A percentile compares a stretch with the other conserved stretches of the same genome.
Evolutionary conservation across 192 early-diverging fungal species (phyloP).

Genomic region (Backusella parvicylindrica): DNA sequence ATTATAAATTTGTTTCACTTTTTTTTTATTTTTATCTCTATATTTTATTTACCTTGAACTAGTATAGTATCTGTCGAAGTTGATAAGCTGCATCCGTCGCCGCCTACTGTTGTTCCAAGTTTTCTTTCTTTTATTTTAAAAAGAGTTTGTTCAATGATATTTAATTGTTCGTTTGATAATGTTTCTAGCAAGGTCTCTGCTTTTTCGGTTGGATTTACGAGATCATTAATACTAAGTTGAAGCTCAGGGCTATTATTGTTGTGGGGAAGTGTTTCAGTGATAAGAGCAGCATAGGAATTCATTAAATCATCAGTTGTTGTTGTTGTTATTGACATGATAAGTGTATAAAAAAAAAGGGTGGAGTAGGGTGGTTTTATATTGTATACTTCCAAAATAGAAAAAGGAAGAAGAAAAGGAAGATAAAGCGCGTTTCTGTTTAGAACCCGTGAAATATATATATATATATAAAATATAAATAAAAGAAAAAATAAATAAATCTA

Average conservation of each 20-base stretch:
- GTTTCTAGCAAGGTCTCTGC: conserved; percentile 13
- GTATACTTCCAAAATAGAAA: neutral
- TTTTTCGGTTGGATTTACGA: conserved; percentile 16
- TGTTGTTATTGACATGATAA: conserved; percentile 4
- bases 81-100: neutral
- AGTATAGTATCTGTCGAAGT: neutral
- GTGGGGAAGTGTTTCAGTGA: conserved; percentile 1
- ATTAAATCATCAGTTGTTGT: conserved; percentile 9
- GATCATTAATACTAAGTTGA: conserved; percentile 19
- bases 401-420: conserved; percentile 1
- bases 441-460: neutral
- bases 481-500: neutral
- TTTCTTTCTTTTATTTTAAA: conserved; percentile 17
- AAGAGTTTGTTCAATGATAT: conserved; percentile 15
- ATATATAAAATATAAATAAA: neutral
- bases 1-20: neutral
- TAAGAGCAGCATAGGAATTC: conserved; percentile 5
- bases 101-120: neutral
- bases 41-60: neutral
- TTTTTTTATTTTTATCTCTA: neutral
- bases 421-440: conserved; percentile 9
- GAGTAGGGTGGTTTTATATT: conserved; percentile 5
- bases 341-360: neutral
- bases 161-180: conserved; percentile 17
- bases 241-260: conserved; percentile 9